These are phyloP conservation scores for Grosmannia penicillata DNA, from an alignment of 2,329 filamentous ascomycete species.

Conservation along the genomic window DNA sequence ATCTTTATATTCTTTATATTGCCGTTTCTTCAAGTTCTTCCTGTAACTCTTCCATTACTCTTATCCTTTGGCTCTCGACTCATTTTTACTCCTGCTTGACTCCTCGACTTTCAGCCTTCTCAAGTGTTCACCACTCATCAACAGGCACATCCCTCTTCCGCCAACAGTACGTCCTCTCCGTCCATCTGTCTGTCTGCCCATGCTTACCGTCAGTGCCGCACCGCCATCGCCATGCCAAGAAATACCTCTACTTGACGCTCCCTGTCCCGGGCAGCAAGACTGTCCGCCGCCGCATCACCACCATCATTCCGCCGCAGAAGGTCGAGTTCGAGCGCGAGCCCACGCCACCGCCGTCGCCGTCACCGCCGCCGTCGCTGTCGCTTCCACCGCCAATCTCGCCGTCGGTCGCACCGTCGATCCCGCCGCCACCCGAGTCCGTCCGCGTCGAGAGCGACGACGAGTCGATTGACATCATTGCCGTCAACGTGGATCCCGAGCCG, in stretches of 20 bases:
- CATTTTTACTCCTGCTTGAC: not conserved
- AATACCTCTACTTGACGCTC: conserved; percentile 25
- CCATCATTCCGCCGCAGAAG: conserved; percentile 23
- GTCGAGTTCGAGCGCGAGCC: too few relatives aligned
- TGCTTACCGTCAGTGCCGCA: conserved; percentile 7
- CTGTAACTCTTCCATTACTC: not conserved
- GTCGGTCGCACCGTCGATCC: not conserved
- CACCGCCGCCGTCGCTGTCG: conserved; percentile 13
- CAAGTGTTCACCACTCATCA: too few relatives aligned
- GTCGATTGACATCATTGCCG: conserved; percentile 26
- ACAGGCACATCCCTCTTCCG: too few relatives aligned
- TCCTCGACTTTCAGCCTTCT: too few relatives aligned
- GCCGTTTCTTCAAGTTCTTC: not conserved
- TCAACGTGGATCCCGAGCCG: conserved; percentile 22
- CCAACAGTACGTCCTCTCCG: too few relatives aligned
- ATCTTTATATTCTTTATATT: not conserved
- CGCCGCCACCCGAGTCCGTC: conserved; percentile 6
- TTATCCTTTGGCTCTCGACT: not conserved
- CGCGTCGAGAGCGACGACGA: conserved; percentile 12
- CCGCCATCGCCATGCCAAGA: conserved; percentile 16
- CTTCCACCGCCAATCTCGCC: conserved; percentile 9
- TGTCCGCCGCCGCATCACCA: conserved; percentile 21
- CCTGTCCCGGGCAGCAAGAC: conserved; percentile 20
- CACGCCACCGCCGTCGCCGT: conserved; percentile 9
- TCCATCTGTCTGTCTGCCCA: too few relatives aligned